Evolutionary conservation across 139 green algal species (phyloP), one percentile per base, ranked within the genome.

Genomic region (Micractinium sp.): DNA sequence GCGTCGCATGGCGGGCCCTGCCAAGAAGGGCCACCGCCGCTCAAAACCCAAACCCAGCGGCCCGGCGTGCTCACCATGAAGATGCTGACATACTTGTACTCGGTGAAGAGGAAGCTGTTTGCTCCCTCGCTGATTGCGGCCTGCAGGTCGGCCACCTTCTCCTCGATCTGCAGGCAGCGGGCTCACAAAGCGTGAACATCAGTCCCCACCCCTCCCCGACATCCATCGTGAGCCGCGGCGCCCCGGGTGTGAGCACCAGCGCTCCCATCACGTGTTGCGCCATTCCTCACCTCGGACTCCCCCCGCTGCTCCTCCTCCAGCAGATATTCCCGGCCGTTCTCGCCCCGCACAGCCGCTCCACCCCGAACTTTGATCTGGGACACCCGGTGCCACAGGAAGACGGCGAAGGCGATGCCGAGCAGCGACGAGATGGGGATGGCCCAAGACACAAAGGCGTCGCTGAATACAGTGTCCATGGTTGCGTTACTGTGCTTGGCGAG

Each of bases 11-110:
- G 41, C n/a, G 56, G 41, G 14, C 35, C 15, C 78, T 56, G 47
- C 47, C 29, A 35, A 36, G 25, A 47, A 9, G 41, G 29, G 41
- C 29, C 78, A 29, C n/a, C 74, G 29, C n/a, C 74, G 35, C 35
- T 38, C 16, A 20, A 19, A 27, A 60, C 20, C 71, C 67, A 41
- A 74, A 47, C 18, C 66, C 15, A 5, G n/a, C 20, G 12, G 35
- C 56, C 53, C n/a, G 56, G 2, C 19, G 39, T 36, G 33, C 92
- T 81, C 88, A 97, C 95, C 95, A 97, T 97, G 93, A 98, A 98
- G 38, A 98, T 90, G 82, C 91, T 92, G 88, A 98, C 94, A 93
- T 98, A 98, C 87, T 96, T 96, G 94, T 99, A 99, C 93, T 99
- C 97, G 38, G 98, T 99, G 39, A 93, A 93, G 29, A 99, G 92